These are phyloP conservation scores for Ogataea salicorniae DNA, from an alignment of 805 yeast species.

Conservation along the genomic window DNA sequence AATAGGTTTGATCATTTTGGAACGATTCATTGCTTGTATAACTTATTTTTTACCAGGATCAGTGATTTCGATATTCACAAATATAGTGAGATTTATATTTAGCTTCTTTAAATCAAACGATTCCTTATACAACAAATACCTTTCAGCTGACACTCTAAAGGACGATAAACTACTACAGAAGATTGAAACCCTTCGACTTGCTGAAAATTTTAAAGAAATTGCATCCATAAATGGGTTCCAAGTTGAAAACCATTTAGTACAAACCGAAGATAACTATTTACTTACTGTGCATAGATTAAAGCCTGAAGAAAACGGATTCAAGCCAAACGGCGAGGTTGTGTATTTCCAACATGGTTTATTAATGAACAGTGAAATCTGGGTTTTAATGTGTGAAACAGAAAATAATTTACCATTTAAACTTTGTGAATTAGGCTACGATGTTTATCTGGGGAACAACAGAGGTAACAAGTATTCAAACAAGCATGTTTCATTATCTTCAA, in stretches of 20 bases:
- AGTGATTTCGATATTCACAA: conserved; percentile 21
- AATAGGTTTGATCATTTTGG: conserved; percentile 22
- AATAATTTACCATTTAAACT: conserved; percentile 69
- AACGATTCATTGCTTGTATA: conserved; percentile 22
- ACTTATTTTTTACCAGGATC: conserved; percentile 23
- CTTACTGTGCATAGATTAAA: conserved; percentile 67
- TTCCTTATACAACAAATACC: conserved; percentile 19
- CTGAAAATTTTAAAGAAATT: conserved; percentile 57
- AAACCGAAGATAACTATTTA: conserved; percentile 72
- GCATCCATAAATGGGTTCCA: conserved; percentile 63
- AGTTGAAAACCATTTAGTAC: conserved; percentile 71
- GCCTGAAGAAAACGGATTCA: conserved; percentile 30
- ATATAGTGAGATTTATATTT: conserved; percentile 17
- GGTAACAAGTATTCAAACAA: conserved; percentile 91
- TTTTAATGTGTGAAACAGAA: conserved; percentile 31
- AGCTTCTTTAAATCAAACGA: conserved; percentile 17
- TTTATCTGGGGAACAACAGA: conserved; percentile 89
- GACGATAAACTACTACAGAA: conserved; percentile 11
- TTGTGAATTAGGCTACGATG: conserved; percentile 83
- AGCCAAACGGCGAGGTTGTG: conserved; percentile 45
- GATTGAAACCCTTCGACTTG: conserved; percentile 37
- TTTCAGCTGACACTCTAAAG: conserved; percentile 9
- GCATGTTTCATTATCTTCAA: conserved; percentile 43
- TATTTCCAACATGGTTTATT: conserved; percentile 89
- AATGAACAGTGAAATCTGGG: conserved; percentile 79